Evolutionary conservation across 768 basidiomycete genomes (phyloP), one percentile per base, ranked within the genome.

Genomic region (Pleurotus sapidus): DNA sequence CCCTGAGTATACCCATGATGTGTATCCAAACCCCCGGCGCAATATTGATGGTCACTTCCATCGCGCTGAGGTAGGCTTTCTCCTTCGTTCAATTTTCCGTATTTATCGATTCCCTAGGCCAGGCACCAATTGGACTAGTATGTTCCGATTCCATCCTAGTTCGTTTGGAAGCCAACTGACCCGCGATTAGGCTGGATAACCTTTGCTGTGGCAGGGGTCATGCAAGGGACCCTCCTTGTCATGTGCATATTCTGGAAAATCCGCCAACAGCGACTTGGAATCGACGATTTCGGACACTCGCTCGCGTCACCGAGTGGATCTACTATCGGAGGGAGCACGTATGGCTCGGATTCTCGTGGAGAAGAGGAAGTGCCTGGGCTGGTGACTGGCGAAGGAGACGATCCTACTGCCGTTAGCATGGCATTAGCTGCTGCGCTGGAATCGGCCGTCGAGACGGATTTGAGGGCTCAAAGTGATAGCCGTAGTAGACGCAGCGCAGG

Each of bases 1-100:
- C 94, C 0, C 76, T 98, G 14, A 95, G 93, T 65, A 91, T 99
- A 57, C 89, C 90, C 1, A 98, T 93, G 86, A 98, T 99, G 96
- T 73, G 84, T 48, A 91, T 99, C 14, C 96, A 98, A 71, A 93
- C 85, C 11, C 95, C 95, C 3, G 95, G 95, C 3, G 88, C 91
- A 1, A 74, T 91, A 3, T 67, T 92, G n/a, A 95, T 98, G 88
- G 89, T 92, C 5, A 60, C 87, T 3, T 91, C 87, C 60, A 91
- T 94, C 57, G 90, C 88, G 5, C 72, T 91, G 23, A 75, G 85
- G 82, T 87, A 57, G 15, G 77, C 64, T 20, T 59, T 34, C 34
- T 46, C 43, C n/a, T 39, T 50, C 17, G 25, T 55, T 47, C 24
- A 37, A 38, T 9, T 38, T 47, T 55, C 39, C 30, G 14, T 45